Conservation (phyloP, 768 basidiomycete genomes). For the Cyclocybe cylindracea region DNA sequence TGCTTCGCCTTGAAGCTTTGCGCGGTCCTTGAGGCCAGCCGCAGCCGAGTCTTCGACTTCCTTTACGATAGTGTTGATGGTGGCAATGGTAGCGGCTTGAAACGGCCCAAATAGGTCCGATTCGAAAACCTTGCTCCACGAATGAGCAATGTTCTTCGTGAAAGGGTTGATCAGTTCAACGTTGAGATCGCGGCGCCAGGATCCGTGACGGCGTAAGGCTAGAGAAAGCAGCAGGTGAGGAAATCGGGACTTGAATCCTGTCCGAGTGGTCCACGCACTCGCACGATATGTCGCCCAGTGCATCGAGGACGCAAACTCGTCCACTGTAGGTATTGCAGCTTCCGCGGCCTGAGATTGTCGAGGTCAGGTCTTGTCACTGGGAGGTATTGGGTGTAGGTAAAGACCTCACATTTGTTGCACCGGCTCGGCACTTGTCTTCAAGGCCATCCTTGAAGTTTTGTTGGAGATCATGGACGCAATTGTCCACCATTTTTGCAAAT, state of each 20-base stretch:
- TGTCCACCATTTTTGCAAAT: constrained; percentile 45
- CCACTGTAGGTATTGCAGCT: constrained; percentile 46
- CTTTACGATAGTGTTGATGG: constrained; percentile 45
- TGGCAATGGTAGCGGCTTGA: constrained; percentile 33
- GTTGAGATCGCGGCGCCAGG: constrained; percentile 61
- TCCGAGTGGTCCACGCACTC: constrained; percentile 35
- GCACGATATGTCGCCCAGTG: constrained; percentile 64
- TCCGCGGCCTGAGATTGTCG: constrained; percentile 34
- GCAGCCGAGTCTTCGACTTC: constrained; percentile 56
- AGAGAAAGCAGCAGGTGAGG: neutral
- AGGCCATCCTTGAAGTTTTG: constrained; percentile 52
- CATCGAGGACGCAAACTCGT: constrained; percentile 53
- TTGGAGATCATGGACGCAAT: constrained; percentile 48
- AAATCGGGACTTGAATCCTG: neutral
- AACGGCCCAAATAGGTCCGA: constrained; percentile 54
- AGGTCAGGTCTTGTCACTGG: neutral
- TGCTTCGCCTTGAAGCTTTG: constrained; percentile 48
- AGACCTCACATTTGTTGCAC: constrained; percentile 46
- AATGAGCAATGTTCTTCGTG: constrained; percentile 56
- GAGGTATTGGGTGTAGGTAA: neutral
- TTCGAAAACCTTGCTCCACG: constrained; percentile 64
- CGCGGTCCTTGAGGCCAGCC: constrained; percentile 51
- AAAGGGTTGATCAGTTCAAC: constrained; percentile 58
- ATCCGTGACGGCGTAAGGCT: constrained; percentile 56
- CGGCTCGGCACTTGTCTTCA: constrained; percentile 56